These are phyloP conservation scores for Mycena leptocephala DNA, from an alignment of 768 basidiomycete species.

Conservation along the genomic window DNA sequence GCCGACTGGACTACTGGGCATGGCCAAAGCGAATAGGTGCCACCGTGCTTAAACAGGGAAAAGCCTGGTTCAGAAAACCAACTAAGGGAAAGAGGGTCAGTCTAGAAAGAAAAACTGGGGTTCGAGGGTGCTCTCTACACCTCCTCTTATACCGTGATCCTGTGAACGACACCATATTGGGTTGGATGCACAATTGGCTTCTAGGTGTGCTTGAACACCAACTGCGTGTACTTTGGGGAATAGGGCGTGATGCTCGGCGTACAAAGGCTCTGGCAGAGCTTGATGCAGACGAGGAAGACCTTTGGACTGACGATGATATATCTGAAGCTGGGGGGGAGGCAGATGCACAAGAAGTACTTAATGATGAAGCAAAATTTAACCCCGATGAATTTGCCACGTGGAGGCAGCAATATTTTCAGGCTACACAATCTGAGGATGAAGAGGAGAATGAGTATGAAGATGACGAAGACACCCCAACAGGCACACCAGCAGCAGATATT, in stretches of 20 bases:
- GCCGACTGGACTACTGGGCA: too few species aligned
- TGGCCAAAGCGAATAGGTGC: too few species aligned
- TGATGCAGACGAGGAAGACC: not conserved
- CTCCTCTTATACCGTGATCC: constrained; percentile 26
- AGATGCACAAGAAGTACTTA: not conserved
- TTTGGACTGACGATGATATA: constrained; percentile 2
- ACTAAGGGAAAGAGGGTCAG: constrained; percentile 7
- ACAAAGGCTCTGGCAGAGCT: not conserved
- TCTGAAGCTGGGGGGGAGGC: not conserved
- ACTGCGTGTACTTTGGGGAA: too few species aligned
- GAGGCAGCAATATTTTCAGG: not conserved
- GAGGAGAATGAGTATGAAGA: too few species aligned
- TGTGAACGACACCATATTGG: constrained; percentile 20
- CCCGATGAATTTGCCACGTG: not conserved
- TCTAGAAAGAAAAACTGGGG: constrained; percentile 21
- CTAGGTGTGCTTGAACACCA: too few species aligned
- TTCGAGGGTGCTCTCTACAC: constrained; percentile 33
- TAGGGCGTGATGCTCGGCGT: not conserved
- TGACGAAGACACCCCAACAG: not conserved
- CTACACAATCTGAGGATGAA: constrained; percentile 2
- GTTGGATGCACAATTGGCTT: too few species aligned
- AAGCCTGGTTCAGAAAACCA: constrained; percentile 25
- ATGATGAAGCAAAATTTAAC: not conserved
- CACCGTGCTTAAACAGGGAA: too few species aligned
- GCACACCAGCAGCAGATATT: not conserved